phyloP scores from a whole-genome alignment of 2,329 filamentous ascomycete genomes.

The Penicillium sclerotiorum region DNA sequence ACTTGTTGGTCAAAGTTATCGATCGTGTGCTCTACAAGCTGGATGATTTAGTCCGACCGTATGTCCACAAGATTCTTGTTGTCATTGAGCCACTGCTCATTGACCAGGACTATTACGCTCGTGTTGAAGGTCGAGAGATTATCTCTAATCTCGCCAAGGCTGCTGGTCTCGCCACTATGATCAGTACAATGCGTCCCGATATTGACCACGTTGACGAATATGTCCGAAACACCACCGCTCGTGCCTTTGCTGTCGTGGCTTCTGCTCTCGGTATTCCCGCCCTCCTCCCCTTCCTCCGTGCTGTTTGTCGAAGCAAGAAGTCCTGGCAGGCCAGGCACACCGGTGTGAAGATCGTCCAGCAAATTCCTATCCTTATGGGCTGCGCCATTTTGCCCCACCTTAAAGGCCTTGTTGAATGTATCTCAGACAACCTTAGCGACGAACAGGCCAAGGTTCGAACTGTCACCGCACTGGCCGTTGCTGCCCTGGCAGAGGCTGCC shows the following conservation, averaged over 20 bases:
- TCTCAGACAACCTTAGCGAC: constrained; percentile 92
- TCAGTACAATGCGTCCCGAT: constrained; percentile 97
- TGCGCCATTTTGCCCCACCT: constrained; percentile 94
- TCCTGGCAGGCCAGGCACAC: constrained; percentile 98
- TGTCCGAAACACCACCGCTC: constrained; percentile 93
- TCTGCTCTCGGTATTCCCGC: constrained; percentile 95
- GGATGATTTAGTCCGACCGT: constrained; percentile 92
- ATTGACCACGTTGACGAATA: constrained; percentile 99
- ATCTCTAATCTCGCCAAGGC: constrained; percentile 98
- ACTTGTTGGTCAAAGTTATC: constrained; percentile 98
- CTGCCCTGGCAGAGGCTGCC: constrained; percentile 90
- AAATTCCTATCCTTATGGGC: constrained; percentile 98
- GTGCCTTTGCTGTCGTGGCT: constrained; percentile 95
- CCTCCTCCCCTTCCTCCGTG: constrained; percentile 88
- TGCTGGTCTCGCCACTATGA: constrained; percentile 96
- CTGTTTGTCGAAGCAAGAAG: constrained; percentile 97
- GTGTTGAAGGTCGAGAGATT: constrained; percentile 96
- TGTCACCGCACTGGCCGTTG: constrained; percentile 92
- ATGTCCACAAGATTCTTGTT: constrained; percentile 96
- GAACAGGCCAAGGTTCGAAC: constrained; percentile 98
- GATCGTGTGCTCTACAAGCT: constrained; percentile 98
- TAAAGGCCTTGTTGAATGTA: constrained; percentile 94
- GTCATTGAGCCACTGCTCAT: constrained; percentile 99
- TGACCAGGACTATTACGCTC: constrained; percentile 98
- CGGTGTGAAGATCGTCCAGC: constrained; percentile 98